Base-by-base conservation (phyloP, 495 filamentous ascomycete species). In the Lichina pygmaea region DNA sequence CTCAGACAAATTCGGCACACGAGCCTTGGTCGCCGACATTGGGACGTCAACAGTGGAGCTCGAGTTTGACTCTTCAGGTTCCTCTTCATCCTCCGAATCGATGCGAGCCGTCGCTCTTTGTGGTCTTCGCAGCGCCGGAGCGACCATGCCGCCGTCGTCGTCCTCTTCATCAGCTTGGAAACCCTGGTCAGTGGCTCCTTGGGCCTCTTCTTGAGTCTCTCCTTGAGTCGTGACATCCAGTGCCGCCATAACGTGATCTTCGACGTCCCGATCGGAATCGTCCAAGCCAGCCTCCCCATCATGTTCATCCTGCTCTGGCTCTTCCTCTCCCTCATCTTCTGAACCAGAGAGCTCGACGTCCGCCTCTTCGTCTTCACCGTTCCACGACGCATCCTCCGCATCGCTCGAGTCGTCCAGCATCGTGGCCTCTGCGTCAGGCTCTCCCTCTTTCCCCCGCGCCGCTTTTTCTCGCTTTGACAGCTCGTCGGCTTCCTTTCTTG, bases 401-500 rank as follows among this genome's bases (percentile, higher is more conserved):
- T 77, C 73, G 45, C 73, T 76, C 54, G 64, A 70, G 44, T 66
- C 72, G 7, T 69, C 57, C 16, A 66, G 65, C 49, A 70, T 66
- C 31, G 59, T 57, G 11, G 51, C 62, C n/a, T 61, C 58, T 39
- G 59, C 60, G 47, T 62, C 66, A 33, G 61, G 64, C 48, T 65
- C 68, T 34, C 65, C 66, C 43, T 66, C 70, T 50, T 68, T 68
- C 60, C 73, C 85, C 0, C 73, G 72, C 30, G 66, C 72, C 33
- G 69, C 77, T 47, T 73, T 71, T 56, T 97, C 89, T 42, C 70
- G 60, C 53, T 76, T 71, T 53, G 75, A 76, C 44, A 99, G 77
- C 42, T 77, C 75, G 42, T 82, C 71, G 11, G 73, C 84, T 55
- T 94, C 81, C 49, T 70, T 64, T 38, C 86, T 67, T 16, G 86